A percentile compares a stretch with the other conserved stretches of the same genome.
Evolutionary conservation across 2,329 filamentous ascomycete species (phyloP).

Genomic region (Xylaria digitata): DNA sequence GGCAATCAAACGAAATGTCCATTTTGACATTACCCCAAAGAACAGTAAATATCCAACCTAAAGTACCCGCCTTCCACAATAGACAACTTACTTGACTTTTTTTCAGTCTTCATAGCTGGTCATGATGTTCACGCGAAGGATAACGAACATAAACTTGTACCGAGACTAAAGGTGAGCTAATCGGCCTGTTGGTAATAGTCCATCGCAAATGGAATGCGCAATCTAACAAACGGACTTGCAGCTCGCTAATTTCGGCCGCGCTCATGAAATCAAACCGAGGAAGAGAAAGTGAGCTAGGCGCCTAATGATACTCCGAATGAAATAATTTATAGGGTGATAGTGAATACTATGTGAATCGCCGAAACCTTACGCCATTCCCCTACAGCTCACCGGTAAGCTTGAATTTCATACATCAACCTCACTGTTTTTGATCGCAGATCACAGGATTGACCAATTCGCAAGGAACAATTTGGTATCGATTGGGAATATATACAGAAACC

Average conservation of each 20-base stretch:
- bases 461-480: conserved; percentile 44
- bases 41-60: conserved; percentile 36
- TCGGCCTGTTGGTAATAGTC: neutral
- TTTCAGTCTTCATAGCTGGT: conserved; percentile 37
- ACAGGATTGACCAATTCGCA: neutral
- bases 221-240: conserved; percentile 10
- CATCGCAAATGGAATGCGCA: neutral
- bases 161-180: conserved; percentile 40
- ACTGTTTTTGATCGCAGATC: neutral
- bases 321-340: conserved; percentile 21
- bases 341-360: conserved; percentile 28
- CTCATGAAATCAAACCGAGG: conserved; percentile 29
- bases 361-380: conserved; percentile 26
- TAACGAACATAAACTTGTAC: conserved; percentile 39
- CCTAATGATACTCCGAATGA: neutral
- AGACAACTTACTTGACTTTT: neutral
- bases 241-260: conserved; percentile 43
- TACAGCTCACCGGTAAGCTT: conserved; percentile 38
- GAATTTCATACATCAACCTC: neutral
- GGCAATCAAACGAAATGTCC: conserved; percentile 37
- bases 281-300: conserved; percentile 38
- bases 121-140: conserved; percentile 33
- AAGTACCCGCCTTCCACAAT: neutral
- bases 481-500: conserved; percentile 38
- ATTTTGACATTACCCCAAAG: conserved; percentile 44